Conservation (phyloP, 805 yeast genomes). For the Sungouiella thailandica region DNA sequence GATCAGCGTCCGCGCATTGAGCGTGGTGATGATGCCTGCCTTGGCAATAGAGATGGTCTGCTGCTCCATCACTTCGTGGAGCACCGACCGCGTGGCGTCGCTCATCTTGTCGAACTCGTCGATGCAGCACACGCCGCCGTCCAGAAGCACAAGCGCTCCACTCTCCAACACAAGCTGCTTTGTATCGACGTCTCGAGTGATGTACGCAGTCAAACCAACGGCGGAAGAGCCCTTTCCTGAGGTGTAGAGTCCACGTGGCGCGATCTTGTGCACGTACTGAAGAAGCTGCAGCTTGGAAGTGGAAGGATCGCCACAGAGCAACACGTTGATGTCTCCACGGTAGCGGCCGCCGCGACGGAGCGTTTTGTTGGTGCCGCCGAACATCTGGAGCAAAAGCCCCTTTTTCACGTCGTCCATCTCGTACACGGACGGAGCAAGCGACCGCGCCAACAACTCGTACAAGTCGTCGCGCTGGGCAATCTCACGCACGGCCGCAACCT, state of each 20-base stretch:
- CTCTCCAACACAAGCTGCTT: constrained; percentile 89
- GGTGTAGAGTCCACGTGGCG: constrained; percentile 97
- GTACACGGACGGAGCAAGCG: constrained; percentile 94
- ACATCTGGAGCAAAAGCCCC: constrained; percentile 86
- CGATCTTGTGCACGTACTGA: constrained; percentile 93
- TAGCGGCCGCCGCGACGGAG: constrained; percentile 89
- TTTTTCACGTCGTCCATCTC: constrained; percentile 97
- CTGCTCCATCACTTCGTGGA: constrained; percentile 99
- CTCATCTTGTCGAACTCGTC: constrained; percentile 98
- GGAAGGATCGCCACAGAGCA: constrained; percentile 97
- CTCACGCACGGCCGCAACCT: constrained; percentile 57
- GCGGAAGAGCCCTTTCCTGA: constrained; percentile 99
- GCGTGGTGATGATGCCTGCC: constrained; percentile 95
- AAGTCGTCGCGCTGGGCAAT: constrained; percentile 68
- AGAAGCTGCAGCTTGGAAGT: constrained; percentile 93
- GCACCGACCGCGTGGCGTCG: constrained; percentile 87
- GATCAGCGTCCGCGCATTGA: constrained; percentile 94
- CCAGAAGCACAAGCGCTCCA: constrained; percentile 94
- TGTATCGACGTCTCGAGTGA: constrained; percentile 91
- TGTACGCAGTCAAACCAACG: constrained; percentile 96
- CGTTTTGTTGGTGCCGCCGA: constrained; percentile 91
- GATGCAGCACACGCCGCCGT: constrained; percentile 98
- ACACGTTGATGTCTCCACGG: constrained; percentile 90
- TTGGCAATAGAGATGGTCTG: constrained; percentile 97
- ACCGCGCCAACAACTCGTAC: constrained; percentile 80